Conservation (phyloP, 768 basidiomycete species). For the Russula vinacea region DNA sequence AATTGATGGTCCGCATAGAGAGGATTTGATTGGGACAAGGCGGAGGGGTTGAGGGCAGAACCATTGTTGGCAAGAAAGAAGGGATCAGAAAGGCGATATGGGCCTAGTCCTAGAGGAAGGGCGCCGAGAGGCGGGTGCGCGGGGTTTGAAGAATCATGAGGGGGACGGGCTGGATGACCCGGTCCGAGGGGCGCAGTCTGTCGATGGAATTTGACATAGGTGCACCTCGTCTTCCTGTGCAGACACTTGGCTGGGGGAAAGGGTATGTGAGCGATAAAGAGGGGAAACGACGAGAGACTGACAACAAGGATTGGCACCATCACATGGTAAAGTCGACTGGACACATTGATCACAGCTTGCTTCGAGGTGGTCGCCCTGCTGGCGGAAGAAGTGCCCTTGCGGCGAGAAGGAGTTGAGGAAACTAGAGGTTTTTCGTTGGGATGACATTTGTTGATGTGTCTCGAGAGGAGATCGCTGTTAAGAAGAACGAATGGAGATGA, state of each 20-base stretch:
- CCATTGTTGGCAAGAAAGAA: constrained; percentile 16
- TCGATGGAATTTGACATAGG: constrained; percentile 78
- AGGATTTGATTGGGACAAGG: constrained; percentile 11
- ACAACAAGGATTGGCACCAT: constrained; percentile 79
- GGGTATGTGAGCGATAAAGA: background rate
- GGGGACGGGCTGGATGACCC: constrained; percentile 48
- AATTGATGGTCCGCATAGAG: constrained; percentile 28
- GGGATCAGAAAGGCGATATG: constrained; percentile 28
- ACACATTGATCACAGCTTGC: constrained; percentile 87
- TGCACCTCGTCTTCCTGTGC: constrained; percentile 68
- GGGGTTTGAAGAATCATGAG: constrained; percentile 18
- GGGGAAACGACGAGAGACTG: constrained; percentile 33
- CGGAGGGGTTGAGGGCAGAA: constrained; percentile 8
- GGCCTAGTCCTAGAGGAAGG: constrained; percentile 15
- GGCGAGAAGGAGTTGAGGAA: constrained; percentile 44
- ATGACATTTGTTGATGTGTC: constrained; percentile 88
- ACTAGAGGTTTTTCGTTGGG: constrained; percentile 62
- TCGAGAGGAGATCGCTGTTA: constrained; percentile 73
- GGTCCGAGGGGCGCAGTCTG: constrained; percentile 78
- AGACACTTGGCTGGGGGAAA: constrained; percentile 63
- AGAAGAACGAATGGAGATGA: background rate
- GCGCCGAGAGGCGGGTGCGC: constrained; percentile 11
- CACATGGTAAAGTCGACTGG: constrained; percentile 68
- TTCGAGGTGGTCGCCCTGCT: constrained; percentile 75
- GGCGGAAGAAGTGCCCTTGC: constrained; percentile 64